Evolutionary conservation across 23 red algal genomes (phyloP), one percentile per base, ranked within the genome.

Genomic region (Gracilaria domingensis): DNA sequence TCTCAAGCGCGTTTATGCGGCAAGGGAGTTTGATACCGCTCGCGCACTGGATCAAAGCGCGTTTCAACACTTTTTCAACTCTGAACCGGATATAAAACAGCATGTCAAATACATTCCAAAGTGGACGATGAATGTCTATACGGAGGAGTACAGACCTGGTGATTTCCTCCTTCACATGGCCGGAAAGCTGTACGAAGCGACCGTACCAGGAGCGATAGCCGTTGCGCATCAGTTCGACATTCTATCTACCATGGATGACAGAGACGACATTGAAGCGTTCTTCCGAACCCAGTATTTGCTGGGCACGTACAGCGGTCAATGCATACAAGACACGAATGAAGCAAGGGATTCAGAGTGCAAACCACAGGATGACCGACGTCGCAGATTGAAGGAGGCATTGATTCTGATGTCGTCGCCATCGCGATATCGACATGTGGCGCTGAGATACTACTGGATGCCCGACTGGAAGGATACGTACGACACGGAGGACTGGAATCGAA

Each of bases 141-240:
- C 81, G 2, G 89, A 93, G 72, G 95, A 96, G 54, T 96, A 93
- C 67, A 72, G 79, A 62, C 56, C 95, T 12, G 95, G 95, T 33
- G 95, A 96, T 53, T 96, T 96, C 71, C 35, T 96, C 8, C 72
- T 96, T 6, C 89, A 96, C 59, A 93, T 96, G 95, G 95, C 89
- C 11, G 95, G 95, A 24, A 93, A 93, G 36, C 33, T 96, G 34
- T 83, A 93, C 47, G 95, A 96, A 78, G 89, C 89, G 2, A 93
- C 89, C 33, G 77, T 81, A 61, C n/a, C 35, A 51, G 95, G 95
- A 24, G 95, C 89, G 14, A 42, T 85, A 45, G 95, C 95, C 4
- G 48, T 96, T 24, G 95, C 89, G 33, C 67, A 90, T 81, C 95
- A 96, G 39, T 96, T 96, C 73, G 95, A 96, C 53, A 70, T 96